Percentiles rank a stretch among this genome's conserved stretches.
These are phyloP conservation scores for Auricularia heimuer DNA, from an alignment of 768 basidiomycete species.

Conservation along the genomic window DNA sequence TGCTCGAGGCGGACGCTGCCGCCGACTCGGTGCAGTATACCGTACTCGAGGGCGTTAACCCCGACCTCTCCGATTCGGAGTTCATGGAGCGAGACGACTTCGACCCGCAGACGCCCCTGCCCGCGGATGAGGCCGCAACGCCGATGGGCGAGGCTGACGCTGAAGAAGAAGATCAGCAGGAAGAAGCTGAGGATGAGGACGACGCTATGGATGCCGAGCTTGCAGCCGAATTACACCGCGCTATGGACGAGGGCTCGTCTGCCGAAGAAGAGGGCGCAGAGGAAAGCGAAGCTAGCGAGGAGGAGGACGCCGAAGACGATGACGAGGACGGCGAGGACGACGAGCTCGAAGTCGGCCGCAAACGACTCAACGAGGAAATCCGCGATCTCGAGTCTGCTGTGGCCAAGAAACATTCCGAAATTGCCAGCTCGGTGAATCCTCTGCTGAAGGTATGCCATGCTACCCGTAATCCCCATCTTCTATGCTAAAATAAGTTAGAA, in stretches of 20 bases:
- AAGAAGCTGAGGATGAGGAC: conserved; percentile 41
- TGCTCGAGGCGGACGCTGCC: conserved; percentile 69
- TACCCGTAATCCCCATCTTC: too few species aligned
- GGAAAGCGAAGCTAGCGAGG: conserved; percentile 62
- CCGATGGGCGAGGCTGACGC: conserved; percentile 44
- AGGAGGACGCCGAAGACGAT: conserved; percentile 38
- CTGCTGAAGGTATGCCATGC: conserved; percentile 58
- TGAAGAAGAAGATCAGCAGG: conserved; percentile 48
- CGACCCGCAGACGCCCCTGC: conserved; percentile 64
- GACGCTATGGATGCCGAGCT: conserved; percentile 84
- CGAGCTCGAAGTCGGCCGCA: conserved; percentile 57
- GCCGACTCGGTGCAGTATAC: conserved; percentile 74
- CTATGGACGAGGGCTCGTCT: conserved; percentile 43
- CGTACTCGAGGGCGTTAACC: conserved; percentile 82
- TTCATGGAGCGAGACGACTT: conserved; percentile 56
- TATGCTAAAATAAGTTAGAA: conserved; percentile 36
- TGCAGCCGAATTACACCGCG: conserved; percentile 78
- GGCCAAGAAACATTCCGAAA: conserved; percentile 73
- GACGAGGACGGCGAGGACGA: conserved; percentile 69
- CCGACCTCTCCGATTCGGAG: conserved; percentile 83
- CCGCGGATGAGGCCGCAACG: conserved; percentile 49
- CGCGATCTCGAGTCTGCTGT: conserved; percentile 82
- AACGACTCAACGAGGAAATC: conserved; percentile 80
- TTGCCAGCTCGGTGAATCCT: conserved; percentile 75
- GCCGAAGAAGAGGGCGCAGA: conserved; percentile 54